These are phyloP conservation scores for Ceratobasidium sp. DNA, from an alignment of 1,284 basidiomycete genomes.

Conservation along the genomic window DNA sequence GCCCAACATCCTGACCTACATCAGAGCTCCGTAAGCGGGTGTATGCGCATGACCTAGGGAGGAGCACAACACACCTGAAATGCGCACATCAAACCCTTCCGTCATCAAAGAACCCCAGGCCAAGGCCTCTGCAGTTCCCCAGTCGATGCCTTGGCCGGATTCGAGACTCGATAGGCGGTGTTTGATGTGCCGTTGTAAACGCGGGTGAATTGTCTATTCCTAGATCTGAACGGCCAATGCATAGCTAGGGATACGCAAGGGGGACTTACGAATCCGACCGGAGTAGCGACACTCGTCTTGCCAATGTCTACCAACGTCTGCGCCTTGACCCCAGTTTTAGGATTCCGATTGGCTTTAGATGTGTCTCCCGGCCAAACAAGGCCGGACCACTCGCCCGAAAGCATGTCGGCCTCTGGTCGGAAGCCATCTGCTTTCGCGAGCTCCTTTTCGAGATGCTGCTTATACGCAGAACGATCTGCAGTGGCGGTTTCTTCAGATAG, in stretches of 20 bases:
- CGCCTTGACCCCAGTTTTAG: constrained; percentile 73
- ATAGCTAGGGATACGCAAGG: neutral
- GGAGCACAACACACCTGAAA: constrained; percentile 26
- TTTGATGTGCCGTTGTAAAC: constrained; percentile 82
- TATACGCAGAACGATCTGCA: constrained; percentile 66
- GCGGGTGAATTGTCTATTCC: constrained; percentile 76
- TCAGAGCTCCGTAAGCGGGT: constrained; percentile 75
- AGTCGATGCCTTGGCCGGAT: constrained; percentile 77
- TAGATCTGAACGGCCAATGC: neutral
- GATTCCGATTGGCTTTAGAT: constrained; percentile 62
- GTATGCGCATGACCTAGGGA: constrained; percentile 76
- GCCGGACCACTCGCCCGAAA: constrained; percentile 71
- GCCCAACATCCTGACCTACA: constrained; percentile 92
- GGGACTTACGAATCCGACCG: constrained; percentile 75
- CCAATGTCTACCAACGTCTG: constrained; percentile 68
- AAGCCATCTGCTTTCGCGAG: constrained; percentile 64
- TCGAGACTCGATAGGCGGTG: constrained; percentile 77
- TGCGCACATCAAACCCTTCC: constrained; percentile 37
- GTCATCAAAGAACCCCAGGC: constrained; percentile 34
- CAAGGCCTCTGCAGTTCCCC: constrained; percentile 81
- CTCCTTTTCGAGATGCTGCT: constrained; percentile 67
- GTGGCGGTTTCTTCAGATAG: constrained; percentile 64
- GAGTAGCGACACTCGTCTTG: constrained; percentile 73
- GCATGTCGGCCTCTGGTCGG: constrained; percentile 63
- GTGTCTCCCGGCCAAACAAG: constrained; percentile 76